Conservation (phyloP, 2,329 filamentous ascomycete genomes). For the Hawksworthiomyces lignivorus region DNA sequence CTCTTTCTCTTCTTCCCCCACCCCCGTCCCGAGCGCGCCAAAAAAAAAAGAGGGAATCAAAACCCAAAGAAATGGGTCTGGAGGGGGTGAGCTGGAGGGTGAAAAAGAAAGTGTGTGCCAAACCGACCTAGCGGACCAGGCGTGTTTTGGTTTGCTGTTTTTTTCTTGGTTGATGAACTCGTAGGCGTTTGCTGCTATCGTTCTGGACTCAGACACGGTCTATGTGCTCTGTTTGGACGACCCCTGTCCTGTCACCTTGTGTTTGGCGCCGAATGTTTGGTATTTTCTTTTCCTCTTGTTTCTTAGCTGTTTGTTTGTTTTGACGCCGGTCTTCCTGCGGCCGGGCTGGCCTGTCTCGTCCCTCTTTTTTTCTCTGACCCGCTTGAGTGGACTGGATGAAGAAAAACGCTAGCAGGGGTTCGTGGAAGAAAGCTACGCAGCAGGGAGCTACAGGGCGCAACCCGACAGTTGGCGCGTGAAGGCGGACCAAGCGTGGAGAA, state of each 20-base stretch:
- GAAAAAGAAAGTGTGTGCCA: conserved; percentile 1
- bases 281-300: too few species aligned
- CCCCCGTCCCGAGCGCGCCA: conserved; percentile 5
- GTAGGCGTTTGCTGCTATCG: too few species aligned
- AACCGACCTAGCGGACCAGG: conserved; percentile 4
- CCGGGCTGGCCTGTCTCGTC: neutral
- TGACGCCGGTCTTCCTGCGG: neutral
- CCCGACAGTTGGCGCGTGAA: conserved; percentile 5
- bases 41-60: neutral
- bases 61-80: neutral
- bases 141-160: neutral
- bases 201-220: too few species aligned
- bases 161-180: too few species aligned
- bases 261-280: too few species aligned
- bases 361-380: conserved; percentile 2
- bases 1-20: too few species aligned
- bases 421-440: neutral
- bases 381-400: conserved; percentile 2
- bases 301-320: too few species aligned
- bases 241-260: too few species aligned
- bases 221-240: too few species aligned
- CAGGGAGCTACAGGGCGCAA: neutral
- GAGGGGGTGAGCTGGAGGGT: neutral
- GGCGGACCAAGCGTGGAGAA: conserved; percentile 1
- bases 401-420: conserved; percentile 5